Percentiles rank a stretch among this genome's conserved stretches.
These are phyloP conservation scores for Colletotrichum godetiae DNA, from an alignment of 2,329 filamentous ascomycete genomes.

Conservation along the genomic window DNA sequence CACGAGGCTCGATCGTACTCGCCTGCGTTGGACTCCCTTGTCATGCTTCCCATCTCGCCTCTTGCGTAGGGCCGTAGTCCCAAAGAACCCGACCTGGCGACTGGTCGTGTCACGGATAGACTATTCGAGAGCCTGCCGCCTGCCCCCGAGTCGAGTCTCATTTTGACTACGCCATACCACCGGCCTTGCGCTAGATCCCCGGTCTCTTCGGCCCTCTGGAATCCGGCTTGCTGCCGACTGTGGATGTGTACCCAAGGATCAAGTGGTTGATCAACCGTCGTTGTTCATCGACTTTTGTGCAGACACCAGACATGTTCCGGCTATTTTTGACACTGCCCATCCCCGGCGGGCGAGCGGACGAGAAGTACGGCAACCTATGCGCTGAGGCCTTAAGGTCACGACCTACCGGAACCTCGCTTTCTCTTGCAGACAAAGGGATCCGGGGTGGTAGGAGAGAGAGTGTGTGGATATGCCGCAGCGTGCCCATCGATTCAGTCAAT, in stretches of 20 bases:
- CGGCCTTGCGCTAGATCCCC: not conserved
- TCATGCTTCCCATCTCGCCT: not conserved
- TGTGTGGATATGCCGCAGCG: not conserved
- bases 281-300: not conserved
- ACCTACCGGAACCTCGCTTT: not conserved
- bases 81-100: not conserved
- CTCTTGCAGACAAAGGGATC: not conserved
- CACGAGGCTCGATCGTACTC: not conserved
- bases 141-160: not conserved
- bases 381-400: slow-evolving; percentile 2
- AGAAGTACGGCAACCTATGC: not conserved
- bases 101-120: not conserved
- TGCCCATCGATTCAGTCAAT: not conserved
- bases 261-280: not conserved
- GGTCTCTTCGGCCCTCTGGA: slow-evolving; percentile 3
- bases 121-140: not conserved
- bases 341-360: not conserved
- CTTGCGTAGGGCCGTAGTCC: not conserved
- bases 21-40: not conserved
- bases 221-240: not conserved
- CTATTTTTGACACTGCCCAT: not conserved
- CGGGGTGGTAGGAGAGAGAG: not conserved
- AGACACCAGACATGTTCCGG: not conserved
- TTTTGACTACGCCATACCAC: not conserved
- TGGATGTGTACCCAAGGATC: not conserved